A percentile compares a stretch with the other conserved stretches of the same genome.
Evolutionary conservation across 2,329 filamentous ascomycete genomes (phyloP).

Genomic region (Cytospora leucostoma): DNA sequence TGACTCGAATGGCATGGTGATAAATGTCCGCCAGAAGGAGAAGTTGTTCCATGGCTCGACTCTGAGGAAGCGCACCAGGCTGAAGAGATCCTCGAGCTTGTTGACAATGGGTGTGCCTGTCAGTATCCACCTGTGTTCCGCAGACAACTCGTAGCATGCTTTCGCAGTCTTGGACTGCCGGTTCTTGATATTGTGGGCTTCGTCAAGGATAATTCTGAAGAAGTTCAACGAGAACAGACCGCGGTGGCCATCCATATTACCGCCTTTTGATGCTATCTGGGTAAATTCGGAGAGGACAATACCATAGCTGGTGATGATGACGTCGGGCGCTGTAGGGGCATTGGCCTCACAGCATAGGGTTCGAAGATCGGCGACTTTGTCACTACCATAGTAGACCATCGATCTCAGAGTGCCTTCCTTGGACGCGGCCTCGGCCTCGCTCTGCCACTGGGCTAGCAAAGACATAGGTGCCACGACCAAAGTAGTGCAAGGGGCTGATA

Average conservation of each 20-base stretch:
- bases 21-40: slow-evolving; percentile 98
- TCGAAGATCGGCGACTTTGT: slow-evolving; percentile 79
- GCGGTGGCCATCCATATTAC: slow-evolving; percentile 64
- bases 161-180: slow-evolving; percentile 89
- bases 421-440: slow-evolving; percentile 89
- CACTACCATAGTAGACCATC: slow-evolving; percentile 88
- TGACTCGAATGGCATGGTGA: slow-evolving; percentile 94
- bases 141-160: slow-evolving; percentile 87
- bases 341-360: slow-evolving; percentile 77
- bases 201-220: slow-evolving; percentile 92
- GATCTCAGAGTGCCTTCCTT: slow-evolving; percentile 78
- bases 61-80: slow-evolving; percentile 84
- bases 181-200: slow-evolving; percentile 92
- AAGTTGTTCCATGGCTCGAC: slow-evolving; percentile 99
- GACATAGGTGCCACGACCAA: slow-evolving; percentile 97
- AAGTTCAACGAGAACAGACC: slow-evolving; percentile 92
- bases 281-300: slow-evolving; percentile 87
- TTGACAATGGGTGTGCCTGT: slow-evolving; percentile 98
- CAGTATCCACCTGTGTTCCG: slow-evolving; percentile 86
- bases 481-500: slow-evolving; percentile 82
- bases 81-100: slow-evolving; percentile 90
- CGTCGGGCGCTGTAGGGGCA: slow-evolving; percentile 73
- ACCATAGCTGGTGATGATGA: slow-evolving; percentile 95
- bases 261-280: slow-evolving; percentile 66
- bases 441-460: slow-evolving; percentile 94